Base-by-base conservation (phyloP, 1,139 yeast genomes). In the Saccharomyces hybrid region DNA sequence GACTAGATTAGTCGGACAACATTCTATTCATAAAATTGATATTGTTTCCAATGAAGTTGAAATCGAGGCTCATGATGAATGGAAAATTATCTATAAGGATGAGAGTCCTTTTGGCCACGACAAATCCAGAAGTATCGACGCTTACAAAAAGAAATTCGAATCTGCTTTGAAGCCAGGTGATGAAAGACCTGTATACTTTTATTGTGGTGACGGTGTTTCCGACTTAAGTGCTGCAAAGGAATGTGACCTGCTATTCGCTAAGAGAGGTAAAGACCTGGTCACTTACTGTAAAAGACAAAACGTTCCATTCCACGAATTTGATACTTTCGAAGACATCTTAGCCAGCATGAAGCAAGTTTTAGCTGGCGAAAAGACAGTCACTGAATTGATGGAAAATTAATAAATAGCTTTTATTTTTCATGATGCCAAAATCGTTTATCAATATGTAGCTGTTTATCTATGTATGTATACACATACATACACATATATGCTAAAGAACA, bases 181-280 rank as follows among this genome's bases (percentile, higher is more conserved):
- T 14, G 64, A 70, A 28, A 74, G 80, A 56, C 90, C 93, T 8
- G 75, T 77, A 47, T 77, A 90, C 63, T 88, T 91, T 70, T 93
- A 93, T 75, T 88, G 96, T 68, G 99, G 99, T 55, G 99, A 93
- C 69, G 99, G 99, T 57, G 97, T 93, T 29, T 85, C 95, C 54
- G 99, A 93, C 70, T 76, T 93, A 62, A 83, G 90, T 58, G 99
- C 99, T 27, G 98, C 98, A 32, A 84, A 86, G 68, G 97, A 93
- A 70, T 90, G 99, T 51, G 91, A 95, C 70, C 76, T 91, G 64
- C 75, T 93, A 62, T 93, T 93, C 72, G 99, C 99, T 54, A 93
- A 90, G 74, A 82, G 83, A 60, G 99, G 97, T 50, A 83, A 86
- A 65, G 99, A 93, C 70, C 79, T 93, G 63, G 86, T 93, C 62